Percentiles rank a stretch among this genome's conserved stretches.
phyloP scores from a whole-genome alignment of 73 alveolate genomes.

The Diophrys appendiculata region DNA sequence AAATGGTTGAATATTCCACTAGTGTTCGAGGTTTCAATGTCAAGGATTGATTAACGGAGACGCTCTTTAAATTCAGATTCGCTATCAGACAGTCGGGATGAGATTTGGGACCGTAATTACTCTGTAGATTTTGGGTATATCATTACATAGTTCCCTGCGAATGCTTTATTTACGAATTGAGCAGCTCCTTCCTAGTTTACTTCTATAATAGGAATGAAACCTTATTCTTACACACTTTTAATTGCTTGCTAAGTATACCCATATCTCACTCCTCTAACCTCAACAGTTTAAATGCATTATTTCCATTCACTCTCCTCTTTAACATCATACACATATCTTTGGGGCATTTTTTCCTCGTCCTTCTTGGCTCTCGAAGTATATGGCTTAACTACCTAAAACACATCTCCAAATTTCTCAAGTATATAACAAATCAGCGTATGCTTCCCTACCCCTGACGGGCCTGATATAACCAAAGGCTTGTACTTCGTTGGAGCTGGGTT shows the following conservation, averaged over 20 bases:
- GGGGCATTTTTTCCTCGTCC: conserved; percentile 50
- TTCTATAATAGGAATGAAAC: conserved; percentile 77
- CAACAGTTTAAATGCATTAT: conserved; percentile 66
- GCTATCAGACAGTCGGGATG: conserved; percentile 61
- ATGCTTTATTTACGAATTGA: conserved; percentile 63
- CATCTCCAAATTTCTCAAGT: conserved; percentile 65
- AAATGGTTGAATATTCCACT: conserved; percentile 58
- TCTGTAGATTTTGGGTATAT: conserved; percentile 83
- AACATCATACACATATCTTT: too few species aligned
- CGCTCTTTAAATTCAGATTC: conserved; percentile 79
- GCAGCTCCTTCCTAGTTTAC: conserved; percentile 83
- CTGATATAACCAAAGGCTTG: conserved; percentile 83
- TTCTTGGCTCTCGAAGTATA: conserved; percentile 61
- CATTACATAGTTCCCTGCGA: conserved; percentile 81
- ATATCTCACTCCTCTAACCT: conserved; percentile 65
- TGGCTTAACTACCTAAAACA: conserved; percentile 44
- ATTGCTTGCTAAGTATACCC: conserved; percentile 72
- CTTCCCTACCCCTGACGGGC: conserved; percentile 92
- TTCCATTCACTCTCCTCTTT: conserved; percentile 39
- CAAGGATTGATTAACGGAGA: conserved; percentile 65
- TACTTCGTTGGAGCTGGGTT: conserved; percentile 83
- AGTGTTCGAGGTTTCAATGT: conserved; percentile 69
- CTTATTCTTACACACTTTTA: conserved; percentile 61
- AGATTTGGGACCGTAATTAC: conserved; percentile 72
- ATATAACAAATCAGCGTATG: conserved; percentile 66